Evolutionary conservation across 1,284 basidiomycete genomes (phyloP), one percentile per base, ranked within the genome.

Genomic region (Psilocybe mexicana): DNA sequence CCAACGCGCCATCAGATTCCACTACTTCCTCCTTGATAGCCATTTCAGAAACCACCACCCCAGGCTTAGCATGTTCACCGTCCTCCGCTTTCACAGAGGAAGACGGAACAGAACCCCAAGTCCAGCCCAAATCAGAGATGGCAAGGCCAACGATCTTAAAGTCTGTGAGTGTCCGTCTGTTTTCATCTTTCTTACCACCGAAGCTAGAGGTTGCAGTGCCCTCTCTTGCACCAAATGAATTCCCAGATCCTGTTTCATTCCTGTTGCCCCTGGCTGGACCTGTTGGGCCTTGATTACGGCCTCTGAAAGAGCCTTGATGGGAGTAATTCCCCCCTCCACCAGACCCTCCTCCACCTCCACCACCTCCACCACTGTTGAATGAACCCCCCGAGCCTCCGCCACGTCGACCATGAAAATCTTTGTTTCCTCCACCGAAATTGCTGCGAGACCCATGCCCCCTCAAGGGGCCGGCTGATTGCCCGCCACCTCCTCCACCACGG

Each of bases 71-170:
- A 54, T 74, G 72, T 52, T 71, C 77, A 61, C 70, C 72, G 26
- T 70, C 65, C 65, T 79, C 78, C 59, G 63, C 64, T 60, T 76
- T 77, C 53, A 72, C 59, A 51, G 66, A 46, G 49, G 67, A 45
- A 36, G 67, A 70, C 18, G 80, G 79, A 53, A 83, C 67, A 54
- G 74, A 63, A 61, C 90, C 89, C 90, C 91, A 92, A 50, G 77
- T 79, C 90, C 90, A 93, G 67, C 73, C 75, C 58, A 92, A 74
- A 63, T 86, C 86, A 65, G 76, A 79, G 65, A 96, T 88, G 71
- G 92, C 87, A 67, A 97, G 81, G 25, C 91, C 94, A 66, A 95
- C 81, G 70, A 98, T 94, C 75, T 96, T 92, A 84, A 97, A 98
- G 77, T 97, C 95, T 47, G 94, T 96, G 69, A 97, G 85, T 36